A percentile compares a stretch with the other conserved stretches of the same genome.
Evolutionary conservation across 2,329 filamentous ascomycete species (phyloP).

Genomic region (Colletotrichum sp.): DNA sequence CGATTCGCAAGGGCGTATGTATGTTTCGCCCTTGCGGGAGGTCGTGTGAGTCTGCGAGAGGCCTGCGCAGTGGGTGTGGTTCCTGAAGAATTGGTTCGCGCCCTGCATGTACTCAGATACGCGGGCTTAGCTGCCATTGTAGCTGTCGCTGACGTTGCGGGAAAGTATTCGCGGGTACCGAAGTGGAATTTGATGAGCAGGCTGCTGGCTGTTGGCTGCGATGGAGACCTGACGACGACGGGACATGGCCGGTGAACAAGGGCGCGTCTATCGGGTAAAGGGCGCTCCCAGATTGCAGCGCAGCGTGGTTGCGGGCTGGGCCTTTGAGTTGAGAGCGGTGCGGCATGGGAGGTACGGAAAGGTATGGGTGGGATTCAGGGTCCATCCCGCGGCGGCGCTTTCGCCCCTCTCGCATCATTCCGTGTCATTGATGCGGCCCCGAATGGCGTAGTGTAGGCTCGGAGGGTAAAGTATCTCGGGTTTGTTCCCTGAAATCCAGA

Average conservation of each 20-base stretch:
- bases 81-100: background rate
- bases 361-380: background rate
- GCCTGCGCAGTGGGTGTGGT: background rate
- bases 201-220: background rate
- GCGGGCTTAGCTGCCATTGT: background rate
- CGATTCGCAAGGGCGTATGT: background rate
- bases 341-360: background rate
- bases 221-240: background rate
- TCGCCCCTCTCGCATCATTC: slow-evolving; percentile 9
- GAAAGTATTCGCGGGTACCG: background rate
- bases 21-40: background rate
- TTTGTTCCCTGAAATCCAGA: background rate
- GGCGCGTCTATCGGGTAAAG: background rate
- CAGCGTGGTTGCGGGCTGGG: background rate
- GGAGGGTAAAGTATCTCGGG: background rate
- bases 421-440: background rate
- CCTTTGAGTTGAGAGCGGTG: background rate
- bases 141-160: background rate
- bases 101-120: background rate
- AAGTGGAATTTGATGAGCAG: background rate
- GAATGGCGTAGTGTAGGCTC: background rate
- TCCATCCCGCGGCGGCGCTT: background rate
- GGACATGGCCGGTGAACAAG: background rate
- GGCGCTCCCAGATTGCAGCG: background rate
- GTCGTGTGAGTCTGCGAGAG: background rate